A percentile compares a stretch with the other conserved stretches of the same genome.
Evolutionary conservation across 2,329 filamentous ascomycete species (phyloP).

Genomic region (Calonectria pseudoreteaudii): DNA sequence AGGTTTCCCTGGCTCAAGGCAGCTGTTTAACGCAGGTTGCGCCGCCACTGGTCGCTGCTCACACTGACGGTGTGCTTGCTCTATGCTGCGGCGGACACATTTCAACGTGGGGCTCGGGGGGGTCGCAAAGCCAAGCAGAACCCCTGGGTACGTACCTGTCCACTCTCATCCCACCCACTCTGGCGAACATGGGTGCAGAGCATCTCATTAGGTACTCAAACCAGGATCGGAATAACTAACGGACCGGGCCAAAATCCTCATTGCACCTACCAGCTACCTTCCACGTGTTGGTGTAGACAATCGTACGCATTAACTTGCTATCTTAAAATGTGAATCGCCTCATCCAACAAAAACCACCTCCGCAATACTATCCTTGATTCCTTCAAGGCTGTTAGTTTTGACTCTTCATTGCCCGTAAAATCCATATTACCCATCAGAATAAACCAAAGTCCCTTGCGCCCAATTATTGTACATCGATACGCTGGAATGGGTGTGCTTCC

Average conservation of each 20-base stretch:
- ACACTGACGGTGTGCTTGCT: constrained; percentile 41
- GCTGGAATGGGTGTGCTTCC: constrained; percentile 64
- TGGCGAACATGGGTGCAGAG: neutral
- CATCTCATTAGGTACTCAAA: neutral
- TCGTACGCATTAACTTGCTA: neutral
- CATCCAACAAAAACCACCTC: neutral
- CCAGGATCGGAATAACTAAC: constrained; percentile 25
- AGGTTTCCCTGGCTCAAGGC: constrained; percentile 38
- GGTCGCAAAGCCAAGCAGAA: constrained; percentile 24
- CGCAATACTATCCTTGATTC: neutral
- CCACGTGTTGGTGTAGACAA: neutral
- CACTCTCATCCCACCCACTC: neutral
- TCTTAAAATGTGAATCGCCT: neutral
- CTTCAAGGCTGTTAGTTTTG: neutral
- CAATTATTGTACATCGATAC: constrained; percentile 34
- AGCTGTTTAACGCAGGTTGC: constrained; percentile 42
- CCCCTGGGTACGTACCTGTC: constrained; percentile 31
- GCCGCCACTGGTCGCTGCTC: constrained; percentile 34
- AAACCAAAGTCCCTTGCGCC: neutral
- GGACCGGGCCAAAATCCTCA: constrained; percentile 17
- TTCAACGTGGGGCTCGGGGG: constrained; percentile 44
- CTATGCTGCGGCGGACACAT: constrained; percentile 42
- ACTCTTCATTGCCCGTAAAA: neutral
- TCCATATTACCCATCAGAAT: neutral
- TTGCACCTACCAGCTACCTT: neutral